These are phyloP conservation scores for Magnolia sinica DNA, from an alignment of 164 flowering plant species.

Conservation along the genomic window DNA sequence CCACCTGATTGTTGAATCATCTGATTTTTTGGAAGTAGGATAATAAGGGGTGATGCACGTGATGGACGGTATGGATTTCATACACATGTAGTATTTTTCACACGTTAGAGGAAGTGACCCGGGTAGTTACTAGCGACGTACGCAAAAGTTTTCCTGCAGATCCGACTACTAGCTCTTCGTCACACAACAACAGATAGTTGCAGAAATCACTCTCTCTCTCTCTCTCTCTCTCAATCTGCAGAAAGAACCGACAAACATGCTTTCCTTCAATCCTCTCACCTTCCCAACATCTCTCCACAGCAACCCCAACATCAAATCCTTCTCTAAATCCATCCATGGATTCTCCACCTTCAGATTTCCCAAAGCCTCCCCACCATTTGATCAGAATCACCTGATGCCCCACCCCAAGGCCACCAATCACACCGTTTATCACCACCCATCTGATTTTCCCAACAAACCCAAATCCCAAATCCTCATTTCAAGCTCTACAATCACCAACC, in stretches of 20 bases:
- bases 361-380: not conserved
- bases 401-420: not conserved
- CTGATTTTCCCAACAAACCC: not conserved
- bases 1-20: no score
- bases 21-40: no score
- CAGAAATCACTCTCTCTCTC: not conserved
- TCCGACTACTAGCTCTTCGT: no score
- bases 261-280: constrained; percentile 7
- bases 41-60: no score
- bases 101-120: no score
- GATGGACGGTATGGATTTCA: no score
- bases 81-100: no score
- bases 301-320: not conserved
- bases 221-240: not conserved
- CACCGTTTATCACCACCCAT: not conserved
- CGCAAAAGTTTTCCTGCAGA: no score
- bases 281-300: constrained; percentile 4
- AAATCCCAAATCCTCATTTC: not conserved
- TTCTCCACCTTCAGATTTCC: constrained; percentile 6
- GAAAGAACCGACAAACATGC: constrained; percentile 5
- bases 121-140: no score
- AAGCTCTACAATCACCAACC: not conserved
- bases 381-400: not conserved
- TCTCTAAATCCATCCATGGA: constrained; percentile 4
- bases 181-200: no score